A percentile compares a stretch with the other conserved stretches of the same genome.
phyloP scores from a whole-genome alignment of 1,139 yeast species.

The Eremothecium coryli region DNA sequence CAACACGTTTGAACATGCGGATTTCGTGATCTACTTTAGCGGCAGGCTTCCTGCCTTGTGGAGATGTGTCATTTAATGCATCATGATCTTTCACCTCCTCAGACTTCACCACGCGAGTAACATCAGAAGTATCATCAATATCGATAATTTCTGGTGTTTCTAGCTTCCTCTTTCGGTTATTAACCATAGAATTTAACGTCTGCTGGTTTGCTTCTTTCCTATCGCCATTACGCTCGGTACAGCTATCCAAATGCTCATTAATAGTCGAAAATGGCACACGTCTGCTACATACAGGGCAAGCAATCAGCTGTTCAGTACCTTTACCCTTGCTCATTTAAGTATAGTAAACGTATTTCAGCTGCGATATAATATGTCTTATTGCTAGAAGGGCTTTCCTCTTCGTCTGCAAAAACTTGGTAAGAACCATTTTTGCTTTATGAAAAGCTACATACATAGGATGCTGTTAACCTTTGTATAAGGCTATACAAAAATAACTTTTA shows the following conservation, averaged over 20 bases:
- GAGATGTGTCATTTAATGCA: neutral
- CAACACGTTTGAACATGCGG: conserved; percentile 36
- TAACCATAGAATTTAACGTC: neutral
- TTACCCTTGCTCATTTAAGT: conserved; percentile 4
- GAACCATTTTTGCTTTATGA: too few species aligned
- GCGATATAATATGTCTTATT: too few species aligned
- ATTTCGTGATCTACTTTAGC: conserved; percentile 25
- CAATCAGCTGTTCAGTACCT: conserved; percentile 19
- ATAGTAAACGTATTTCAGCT: too few species aligned
- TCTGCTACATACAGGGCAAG: conserved; percentile 27
- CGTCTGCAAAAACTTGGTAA: too few species aligned
- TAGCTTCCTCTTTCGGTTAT: conserved; percentile 1
- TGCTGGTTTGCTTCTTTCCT: neutral
- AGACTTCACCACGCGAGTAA: neutral
- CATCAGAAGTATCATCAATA: neutral
- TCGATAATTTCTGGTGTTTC: too few species aligned
- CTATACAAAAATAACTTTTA: too few species aligned
- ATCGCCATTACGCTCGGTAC: conserved; percentile 12
- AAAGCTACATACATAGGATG: too few species aligned
- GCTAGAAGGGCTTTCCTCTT: too few species aligned
- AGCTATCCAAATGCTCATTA: conserved; percentile 26
- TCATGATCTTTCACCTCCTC: conserved; percentile 1
- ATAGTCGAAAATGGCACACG: conserved; percentile 21
- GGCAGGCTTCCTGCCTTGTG: neutral
- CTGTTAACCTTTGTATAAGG: too few species aligned